Percentiles rank a stretch among this genome's conserved stretches.
Evolutionary conservation across 805 yeast genomes (phyloP).

Genomic region (Candida manassasensis): DNA sequence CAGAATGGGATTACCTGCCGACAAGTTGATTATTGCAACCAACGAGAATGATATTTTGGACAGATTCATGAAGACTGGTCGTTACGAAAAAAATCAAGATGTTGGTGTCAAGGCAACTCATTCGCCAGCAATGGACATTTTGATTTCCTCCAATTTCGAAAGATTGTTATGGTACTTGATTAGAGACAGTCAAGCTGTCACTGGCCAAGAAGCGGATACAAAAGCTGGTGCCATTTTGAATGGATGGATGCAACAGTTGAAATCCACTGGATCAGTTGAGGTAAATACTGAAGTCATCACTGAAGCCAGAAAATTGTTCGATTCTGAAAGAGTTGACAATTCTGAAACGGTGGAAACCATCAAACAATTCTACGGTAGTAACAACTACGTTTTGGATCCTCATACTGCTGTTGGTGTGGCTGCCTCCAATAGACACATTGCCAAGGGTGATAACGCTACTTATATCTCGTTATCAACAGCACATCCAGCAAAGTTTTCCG

Average conservation of each 20-base stretch:
- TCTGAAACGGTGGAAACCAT: slow-evolving; percentile 77
- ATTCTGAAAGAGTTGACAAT: slow-evolving; percentile 76
- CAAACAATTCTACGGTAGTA: slow-evolving; percentile 57
- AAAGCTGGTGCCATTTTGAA: slow-evolving; percentile 72
- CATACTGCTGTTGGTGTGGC: slow-evolving; percentile 94
- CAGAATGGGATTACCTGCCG: slow-evolving; percentile 91
- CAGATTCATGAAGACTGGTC: slow-evolving; percentile 84
- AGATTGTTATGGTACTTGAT: slow-evolving; percentile 93
- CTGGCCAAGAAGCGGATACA: slow-evolving; percentile 39
- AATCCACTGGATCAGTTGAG: slow-evolving; percentile 66
- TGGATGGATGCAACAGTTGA: slow-evolving; percentile 75
- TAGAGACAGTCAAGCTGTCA: slow-evolving; percentile 52
- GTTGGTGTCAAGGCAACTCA: slow-evolving; percentile 60
- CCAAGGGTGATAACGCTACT: slow-evolving; percentile 34
- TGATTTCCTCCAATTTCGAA: slow-evolving; percentile 93
- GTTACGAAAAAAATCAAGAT: slow-evolving; percentile 65
- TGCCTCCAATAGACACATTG: slow-evolving; percentile 63
- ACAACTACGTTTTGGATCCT: slow-evolving; percentile 85
- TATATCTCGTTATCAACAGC: slow-evolving; percentile 89
- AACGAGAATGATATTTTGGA: slow-evolving; percentile 93
- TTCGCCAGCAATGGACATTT: slow-evolving; percentile 98
- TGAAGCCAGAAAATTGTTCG: slow-evolving; percentile 66
- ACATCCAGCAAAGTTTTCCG: slow-evolving; percentile 98
- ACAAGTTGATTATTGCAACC: slow-evolving; percentile 86
- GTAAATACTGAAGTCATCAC: slow-evolving; percentile 62